Conservation (phyloP, 208 protist species). For the Leishmania gerbilli region DNA sequence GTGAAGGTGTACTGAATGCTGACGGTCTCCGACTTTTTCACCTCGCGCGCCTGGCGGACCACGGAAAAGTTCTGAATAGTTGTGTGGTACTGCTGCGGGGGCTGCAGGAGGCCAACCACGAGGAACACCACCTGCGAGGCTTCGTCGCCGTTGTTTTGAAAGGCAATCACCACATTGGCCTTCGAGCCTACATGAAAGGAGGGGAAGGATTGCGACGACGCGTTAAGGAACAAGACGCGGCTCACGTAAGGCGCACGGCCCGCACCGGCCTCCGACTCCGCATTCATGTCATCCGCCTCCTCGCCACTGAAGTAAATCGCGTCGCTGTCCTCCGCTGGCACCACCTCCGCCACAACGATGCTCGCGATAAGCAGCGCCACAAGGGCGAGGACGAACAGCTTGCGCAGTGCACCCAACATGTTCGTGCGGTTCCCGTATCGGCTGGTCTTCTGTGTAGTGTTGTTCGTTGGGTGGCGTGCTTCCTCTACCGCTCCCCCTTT, state of each 20-base stretch:
- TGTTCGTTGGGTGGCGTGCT: neutral
- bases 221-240: constrained; percentile 68
- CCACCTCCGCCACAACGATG: constrained; percentile 14
- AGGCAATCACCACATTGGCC: constrained; percentile 56
- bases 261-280: constrained; percentile 13
- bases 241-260: constrained; percentile 16
- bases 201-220: constrained; percentile 37
- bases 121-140: constrained; percentile 56
- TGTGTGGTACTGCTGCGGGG: constrained; percentile 35
- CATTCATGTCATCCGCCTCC: constrained; percentile 40
- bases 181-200: constrained; percentile 53
- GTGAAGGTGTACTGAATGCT: constrained; percentile 87
- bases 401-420: constrained; percentile 16
- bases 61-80: constrained; percentile 91
- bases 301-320: neutral
- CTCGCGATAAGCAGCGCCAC: constrained; percentile 23
- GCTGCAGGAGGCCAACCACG: constrained; percentile 57
- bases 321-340: constrained; percentile 10
- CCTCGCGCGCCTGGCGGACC: constrained; percentile 69
- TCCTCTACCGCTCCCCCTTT: neutral
- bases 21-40: constrained; percentile 59
- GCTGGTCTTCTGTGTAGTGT: neutral
- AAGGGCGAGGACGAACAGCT: constrained; percentile 19
- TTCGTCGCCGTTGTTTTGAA: constrained; percentile 58
- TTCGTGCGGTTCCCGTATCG: neutral